A percentile compares a stretch with the other conserved stretches of the same genome.
Conservation (phyloP, 176 grass and related monocot genomes). For the Bolboschoenus planiculmis region DNA sequence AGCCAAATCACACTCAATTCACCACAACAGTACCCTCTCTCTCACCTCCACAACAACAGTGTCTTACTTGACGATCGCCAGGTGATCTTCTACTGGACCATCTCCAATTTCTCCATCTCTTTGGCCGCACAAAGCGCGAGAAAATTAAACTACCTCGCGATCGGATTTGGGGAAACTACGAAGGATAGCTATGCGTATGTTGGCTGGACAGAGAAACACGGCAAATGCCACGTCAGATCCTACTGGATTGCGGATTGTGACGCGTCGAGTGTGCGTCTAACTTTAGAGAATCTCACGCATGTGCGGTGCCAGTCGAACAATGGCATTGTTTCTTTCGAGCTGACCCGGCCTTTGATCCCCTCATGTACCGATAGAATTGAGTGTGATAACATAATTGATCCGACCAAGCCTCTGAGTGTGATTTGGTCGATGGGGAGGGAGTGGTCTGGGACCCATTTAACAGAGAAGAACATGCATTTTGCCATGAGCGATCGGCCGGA, state of each 20-base stretch:
- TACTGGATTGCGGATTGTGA: constrained; percentile 74
- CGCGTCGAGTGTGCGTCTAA: constrained; percentile 47
- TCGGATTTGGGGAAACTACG: constrained; percentile 65
- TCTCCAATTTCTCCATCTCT: constrained; percentile 60
- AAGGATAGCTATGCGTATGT: constrained; percentile 65
- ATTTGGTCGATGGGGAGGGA: constrained; percentile 87
- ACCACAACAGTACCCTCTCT: background rate
- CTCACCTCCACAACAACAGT: constrained; percentile 45
- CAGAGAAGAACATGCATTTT: constrained; percentile 68
- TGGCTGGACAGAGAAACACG: constrained; percentile 59
- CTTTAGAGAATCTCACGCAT: constrained; percentile 64
- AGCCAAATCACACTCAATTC: constrained; percentile 5
- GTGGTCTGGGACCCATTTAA: constrained; percentile 51
- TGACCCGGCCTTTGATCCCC: constrained; percentile 65
- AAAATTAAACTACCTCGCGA: constrained; percentile 75
- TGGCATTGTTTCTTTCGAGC: constrained; percentile 78
- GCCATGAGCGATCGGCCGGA: constrained; percentile 58
- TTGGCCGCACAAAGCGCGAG: constrained; percentile 56
- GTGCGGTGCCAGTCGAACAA: constrained; percentile 61
- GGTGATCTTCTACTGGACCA: constrained; percentile 65
- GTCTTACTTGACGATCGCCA: constrained; percentile 65
- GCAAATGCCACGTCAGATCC: constrained; percentile 49
- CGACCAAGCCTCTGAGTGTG: constrained; percentile 63
- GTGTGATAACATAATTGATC: constrained; percentile 80
- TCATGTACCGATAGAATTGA: constrained; percentile 46